Evolutionary conservation across 345 rosid genomes (phyloP).

Genomic region (Citrus medica): DNA sequence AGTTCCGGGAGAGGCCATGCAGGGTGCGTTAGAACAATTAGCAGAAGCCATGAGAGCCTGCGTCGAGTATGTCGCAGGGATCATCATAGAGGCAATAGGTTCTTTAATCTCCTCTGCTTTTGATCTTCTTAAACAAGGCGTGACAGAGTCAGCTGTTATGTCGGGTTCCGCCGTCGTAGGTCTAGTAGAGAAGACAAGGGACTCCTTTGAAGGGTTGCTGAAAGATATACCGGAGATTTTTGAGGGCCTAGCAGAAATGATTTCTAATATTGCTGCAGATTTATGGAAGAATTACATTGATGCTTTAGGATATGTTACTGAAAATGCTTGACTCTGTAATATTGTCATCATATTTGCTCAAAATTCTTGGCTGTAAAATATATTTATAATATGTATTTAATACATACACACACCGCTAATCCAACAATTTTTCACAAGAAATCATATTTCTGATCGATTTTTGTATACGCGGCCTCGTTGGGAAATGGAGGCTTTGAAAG

Average conservation of each 20-base stretch:
- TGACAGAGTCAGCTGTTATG: constrained; percentile 14
- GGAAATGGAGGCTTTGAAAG: not conserved
- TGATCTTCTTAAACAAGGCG: constrained; percentile 22
- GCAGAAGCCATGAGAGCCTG: constrained; percentile 28
- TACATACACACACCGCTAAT: not conserved
- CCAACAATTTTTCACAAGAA: not conserved
- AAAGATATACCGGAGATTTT: constrained; percentile 31
- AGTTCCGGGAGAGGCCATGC: constrained; percentile 29
- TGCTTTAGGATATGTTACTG: constrained; percentile 32
- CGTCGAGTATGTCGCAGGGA: constrained; percentile 16
- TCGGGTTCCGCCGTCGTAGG: constrained; percentile 20
- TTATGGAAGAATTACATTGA: constrained; percentile 33
- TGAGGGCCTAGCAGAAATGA: constrained; percentile 29
- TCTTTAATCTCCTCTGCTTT: constrained; percentile 24
- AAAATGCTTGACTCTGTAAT: constrained; percentile 16
- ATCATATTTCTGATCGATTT: not conserved
- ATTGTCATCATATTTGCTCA: not conserved
- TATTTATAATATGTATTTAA: not conserved
- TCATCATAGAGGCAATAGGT: constrained; percentile 16
- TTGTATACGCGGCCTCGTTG: not conserved
- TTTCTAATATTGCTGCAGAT: constrained; percentile 20
- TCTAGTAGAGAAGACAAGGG: constrained; percentile 25
- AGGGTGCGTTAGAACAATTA: constrained; percentile 23
- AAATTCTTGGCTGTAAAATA: not conserved
- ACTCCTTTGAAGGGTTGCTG: constrained; percentile 29